A percentile compares a stretch with the other conserved stretches of the same genome.
Evolutionary conservation across 352 stramenopile species (phyloP).

Genomic region (Pythium pyrilobum): DNA sequence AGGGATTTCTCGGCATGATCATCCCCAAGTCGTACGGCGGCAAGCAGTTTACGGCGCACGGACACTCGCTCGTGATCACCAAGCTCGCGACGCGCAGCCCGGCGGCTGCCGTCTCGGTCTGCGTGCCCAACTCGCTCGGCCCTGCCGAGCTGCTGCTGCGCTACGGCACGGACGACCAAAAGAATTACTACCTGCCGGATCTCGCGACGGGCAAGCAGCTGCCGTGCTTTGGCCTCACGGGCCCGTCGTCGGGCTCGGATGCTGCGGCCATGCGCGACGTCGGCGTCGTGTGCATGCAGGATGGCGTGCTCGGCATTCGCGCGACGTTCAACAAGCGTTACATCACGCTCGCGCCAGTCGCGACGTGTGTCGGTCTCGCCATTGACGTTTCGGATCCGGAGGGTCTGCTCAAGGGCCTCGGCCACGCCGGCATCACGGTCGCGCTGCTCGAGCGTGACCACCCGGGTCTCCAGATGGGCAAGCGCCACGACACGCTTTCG

Average conservation of each 20-base stretch:
- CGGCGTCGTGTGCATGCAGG: constrained; percentile 90
- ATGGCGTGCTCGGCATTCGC: constrained; percentile 95
- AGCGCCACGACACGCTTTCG: constrained; percentile 93
- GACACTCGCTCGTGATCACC: constrained; percentile 90
- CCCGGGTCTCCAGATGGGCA: constrained; percentile 92
- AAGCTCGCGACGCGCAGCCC: constrained; percentile 92
- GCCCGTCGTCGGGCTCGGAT: constrained; percentile 93
- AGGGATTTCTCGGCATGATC: constrained; percentile 97
- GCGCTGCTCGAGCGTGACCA: constrained; percentile 95
- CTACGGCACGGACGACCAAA: constrained; percentile 95
- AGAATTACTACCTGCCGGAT: constrained; percentile 93
- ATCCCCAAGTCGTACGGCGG: constrained; percentile 96
- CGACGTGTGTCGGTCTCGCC: constrained; percentile 95
- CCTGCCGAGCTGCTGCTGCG: constrained; percentile 94
- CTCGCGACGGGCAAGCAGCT: constrained; percentile 94
- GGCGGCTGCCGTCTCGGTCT: constrained; percentile 91
- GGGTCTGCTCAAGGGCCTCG: constrained; percentile 90
- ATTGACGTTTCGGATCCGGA: constrained; percentile 96
- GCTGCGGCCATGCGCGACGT: constrained; percentile 94
- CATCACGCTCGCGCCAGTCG: constrained; percentile 97
- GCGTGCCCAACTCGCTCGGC: constrained; percentile 96
- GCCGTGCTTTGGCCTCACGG: constrained; percentile 97
- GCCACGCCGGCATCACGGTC: constrained; percentile 95
- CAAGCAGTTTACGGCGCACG: constrained; percentile 86
- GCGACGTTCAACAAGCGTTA: constrained; percentile 98